These are phyloP conservation scores for Leccinellum rugosiceps DNA, from an alignment of 768 basidiomycete species.

Conservation along the genomic window DNA sequence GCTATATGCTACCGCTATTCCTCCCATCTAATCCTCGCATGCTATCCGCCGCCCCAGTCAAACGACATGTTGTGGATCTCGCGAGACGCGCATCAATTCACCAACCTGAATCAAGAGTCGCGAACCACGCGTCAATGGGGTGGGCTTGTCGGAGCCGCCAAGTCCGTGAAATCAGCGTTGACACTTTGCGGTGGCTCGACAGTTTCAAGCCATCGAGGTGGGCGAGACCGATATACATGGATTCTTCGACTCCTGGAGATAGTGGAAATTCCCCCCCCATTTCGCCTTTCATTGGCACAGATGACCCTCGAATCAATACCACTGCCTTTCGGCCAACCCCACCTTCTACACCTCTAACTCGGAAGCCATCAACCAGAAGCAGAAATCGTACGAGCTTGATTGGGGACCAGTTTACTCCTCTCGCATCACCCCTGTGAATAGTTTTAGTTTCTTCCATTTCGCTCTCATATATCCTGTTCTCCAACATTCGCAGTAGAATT, in stretches of 20 bases:
- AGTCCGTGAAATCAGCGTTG: constrained; percentile 58
- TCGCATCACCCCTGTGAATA: constrained; percentile 14
- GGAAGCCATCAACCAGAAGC: constrained; percentile 58
- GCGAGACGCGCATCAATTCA: constrained; percentile 14
- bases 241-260: constrained; percentile 35
- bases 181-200: constrained; percentile 68
- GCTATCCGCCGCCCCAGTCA: constrained; percentile 65
- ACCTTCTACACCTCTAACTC: constrained; percentile 55
- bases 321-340: constrained; percentile 29
- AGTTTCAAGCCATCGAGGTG: constrained; percentile 57
- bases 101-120: constrained; percentile 34
- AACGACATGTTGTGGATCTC: constrained; percentile 24
- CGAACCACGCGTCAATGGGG: constrained; percentile 42
- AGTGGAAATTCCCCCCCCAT: constrained; percentile 21
- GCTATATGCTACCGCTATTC: constrained; percentile 86
- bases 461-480: constrained; percentile 1
- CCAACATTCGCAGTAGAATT: background rate
- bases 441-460: constrained; percentile 1
- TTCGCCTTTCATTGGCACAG: constrained; percentile 31
- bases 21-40: constrained; percentile 80
- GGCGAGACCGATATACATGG: constrained; percentile 40
- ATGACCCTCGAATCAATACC: constrained; percentile 36
- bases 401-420: constrained; percentile 25
- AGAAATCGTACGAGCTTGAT: constrained; percentile 51
- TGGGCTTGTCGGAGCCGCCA: constrained; percentile 62